Percentiles rank a stretch among this genome's conserved stretches.
Conservation (phyloP, 2,329 filamentous ascomycete species). For the Tothia fuscella region DNA sequence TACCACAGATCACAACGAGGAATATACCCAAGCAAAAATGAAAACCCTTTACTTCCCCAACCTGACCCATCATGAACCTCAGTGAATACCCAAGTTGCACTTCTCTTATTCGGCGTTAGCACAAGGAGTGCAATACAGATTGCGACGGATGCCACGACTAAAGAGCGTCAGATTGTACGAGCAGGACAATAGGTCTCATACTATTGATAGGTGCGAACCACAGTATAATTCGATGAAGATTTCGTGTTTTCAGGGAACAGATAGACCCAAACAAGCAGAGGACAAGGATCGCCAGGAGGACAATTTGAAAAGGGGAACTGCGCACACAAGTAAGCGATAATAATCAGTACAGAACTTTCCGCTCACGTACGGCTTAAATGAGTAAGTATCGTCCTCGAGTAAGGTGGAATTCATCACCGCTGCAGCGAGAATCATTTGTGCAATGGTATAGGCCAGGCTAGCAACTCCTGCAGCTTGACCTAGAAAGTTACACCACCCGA, state of each 20-base stretch:
- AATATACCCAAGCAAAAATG: slow-evolving; percentile 47
- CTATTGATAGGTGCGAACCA: slow-evolving; percentile 58
- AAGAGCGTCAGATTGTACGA: neutral
- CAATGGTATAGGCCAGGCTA: slow-evolving; percentile 50
- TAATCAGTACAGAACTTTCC: no score
- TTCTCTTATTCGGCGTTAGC: slow-evolving; percentile 47
- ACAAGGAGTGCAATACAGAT: slow-evolving; percentile 49
- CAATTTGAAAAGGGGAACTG: slow-evolving; percentile 46
- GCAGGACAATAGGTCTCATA: slow-evolving; percentile 17
- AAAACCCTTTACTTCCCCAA: slow-evolving; percentile 49
- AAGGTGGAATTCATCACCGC: slow-evolving; percentile 49
- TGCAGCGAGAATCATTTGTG: slow-evolving; percentile 51
- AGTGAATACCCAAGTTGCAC: slow-evolving; percentile 48
- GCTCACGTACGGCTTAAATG: slow-evolving; percentile 46
- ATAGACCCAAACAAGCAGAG: slow-evolving; percentile 45
- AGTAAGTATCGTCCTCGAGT: slow-evolving; percentile 38
- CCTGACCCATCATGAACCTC: slow-evolving; percentile 50
- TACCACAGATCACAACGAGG: slow-evolving; percentile 16
- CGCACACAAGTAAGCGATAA: no score
- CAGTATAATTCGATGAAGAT: slow-evolving; percentile 45
- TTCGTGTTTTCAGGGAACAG: slow-evolving; percentile 51
- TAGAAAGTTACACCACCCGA: slow-evolving; percentile 56
- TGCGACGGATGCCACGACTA: slow-evolving; percentile 45
- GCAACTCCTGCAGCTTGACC: slow-evolving; percentile 53
- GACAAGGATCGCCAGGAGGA: slow-evolving; percentile 44